A percentile compares a stretch with the other conserved stretches of the same genome.
Evolutionary conservation across 495 filamentous ascomycete genomes (phyloP).

Genomic region (Clohesyomyces aquaticus): DNA sequence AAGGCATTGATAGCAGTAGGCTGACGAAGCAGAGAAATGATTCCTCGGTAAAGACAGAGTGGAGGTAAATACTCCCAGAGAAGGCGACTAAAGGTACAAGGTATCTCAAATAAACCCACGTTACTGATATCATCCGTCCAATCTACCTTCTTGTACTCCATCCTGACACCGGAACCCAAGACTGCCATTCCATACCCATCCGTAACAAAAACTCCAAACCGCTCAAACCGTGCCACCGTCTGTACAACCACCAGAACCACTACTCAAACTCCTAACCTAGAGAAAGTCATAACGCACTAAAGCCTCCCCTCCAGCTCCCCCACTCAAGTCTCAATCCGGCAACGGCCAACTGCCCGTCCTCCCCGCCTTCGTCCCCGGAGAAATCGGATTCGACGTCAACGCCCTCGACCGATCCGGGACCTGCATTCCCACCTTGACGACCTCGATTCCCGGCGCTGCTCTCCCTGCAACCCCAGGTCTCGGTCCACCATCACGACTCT

Average conservation of each 20-base stretch:
- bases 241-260: background rate
- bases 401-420: slow-evolving; percentile 23
- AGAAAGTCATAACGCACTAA: background rate
- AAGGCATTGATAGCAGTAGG: too few species aligned
- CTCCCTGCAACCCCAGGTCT: background rate
- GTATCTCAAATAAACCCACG: background rate
- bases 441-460: background rate
- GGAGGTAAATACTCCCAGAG: background rate
- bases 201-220: background rate
- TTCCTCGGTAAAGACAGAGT: background rate
- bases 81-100: background rate
- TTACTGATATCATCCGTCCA: background rate
- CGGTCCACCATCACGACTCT: background rate
- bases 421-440: slow-evolving; percentile 24
- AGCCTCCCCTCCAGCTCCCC: background rate
- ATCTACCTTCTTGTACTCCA: background rate
- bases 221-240: background rate
- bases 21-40: background rate
- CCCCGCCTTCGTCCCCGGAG: background rate
- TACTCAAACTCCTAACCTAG: background rate
- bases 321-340: background rate
- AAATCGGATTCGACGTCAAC: slow-evolving; percentile 22
- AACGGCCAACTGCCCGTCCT: background rate
- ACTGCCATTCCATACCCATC: background rate
- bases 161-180: background rate